Base-by-base conservation (phyloP, 2,329 filamentous ascomycete genomes). In the Monilinia vaccinii-corymbosi region DNA sequence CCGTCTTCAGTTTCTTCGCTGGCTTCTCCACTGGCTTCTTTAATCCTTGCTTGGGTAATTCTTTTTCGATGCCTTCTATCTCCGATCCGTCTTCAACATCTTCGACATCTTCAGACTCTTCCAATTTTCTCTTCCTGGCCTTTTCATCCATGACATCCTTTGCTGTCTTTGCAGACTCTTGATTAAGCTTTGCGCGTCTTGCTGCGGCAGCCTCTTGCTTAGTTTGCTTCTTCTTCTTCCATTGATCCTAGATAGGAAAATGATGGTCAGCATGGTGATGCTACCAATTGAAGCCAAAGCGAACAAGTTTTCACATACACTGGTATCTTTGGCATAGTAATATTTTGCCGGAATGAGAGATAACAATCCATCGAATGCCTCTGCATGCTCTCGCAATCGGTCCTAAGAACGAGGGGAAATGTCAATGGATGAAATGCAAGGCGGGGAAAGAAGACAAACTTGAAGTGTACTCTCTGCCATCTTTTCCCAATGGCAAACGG, bases 201-300 rank as follows among this genome's bases (percentile, higher is more conserved):
- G 91, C 89, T 66, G 88, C 86, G 63, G 85, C 84, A 62, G 89
- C 89, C 74, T 96, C 83, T 73, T 91, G 88, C 73, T 96, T 96
- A 55, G 91, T 93, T 76, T 97, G 92, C 78, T 97, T 97, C 77
- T 94, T 96, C 71, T 87, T 87, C 73, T 86, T 85, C 91, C 91
- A 96, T 86, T 97, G 91, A 69, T 94, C 88, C 91, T 96, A 70
- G 63, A 3, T 66, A 55, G 58, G 49, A 38, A 31, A 61, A 4
- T 7, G 38, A 8, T 28, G 55, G 63, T 65, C 60, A 68, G 62
- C 60, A 45, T 48, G 57, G 46, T 58, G 56, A 40, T 18, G 14
- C 49, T 10, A 3, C 23, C 48, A 55, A 58, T 34, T 52, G 45
- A 40, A 55, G 9, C 28, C 36, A 51, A 42, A 36, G 31, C 38